phyloP scores from a whole-genome alignment of 805 yeast species.

The Candida piceae region DNA sequence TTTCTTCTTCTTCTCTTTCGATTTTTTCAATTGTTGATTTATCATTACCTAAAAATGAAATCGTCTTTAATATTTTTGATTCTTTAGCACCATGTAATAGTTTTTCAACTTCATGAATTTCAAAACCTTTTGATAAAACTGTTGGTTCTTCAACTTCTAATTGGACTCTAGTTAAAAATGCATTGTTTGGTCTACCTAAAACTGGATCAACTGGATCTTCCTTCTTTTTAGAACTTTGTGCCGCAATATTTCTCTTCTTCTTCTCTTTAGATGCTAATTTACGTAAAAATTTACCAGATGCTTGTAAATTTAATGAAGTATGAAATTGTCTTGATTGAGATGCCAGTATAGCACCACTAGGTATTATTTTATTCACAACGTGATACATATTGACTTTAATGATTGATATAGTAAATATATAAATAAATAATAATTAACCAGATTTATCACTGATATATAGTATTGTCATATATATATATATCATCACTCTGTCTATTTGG shows the following conservation, averaged over 20 bases:
- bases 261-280: conserved; percentile 7
- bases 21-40: conserved; percentile 17
- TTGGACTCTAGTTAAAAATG: conserved; percentile 62
- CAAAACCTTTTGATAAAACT: conserved; percentile 56
- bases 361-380: too few species aligned
- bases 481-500: too few species aligned
- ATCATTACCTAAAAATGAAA: conserved; percentile 18
- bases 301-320: conserved; percentile 5
- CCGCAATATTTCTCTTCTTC: conserved; percentile 16
- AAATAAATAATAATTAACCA: too few species aligned
- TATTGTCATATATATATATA: too few species aligned
- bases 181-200: conserved; percentile 61
- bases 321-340: conserved; percentile 8
- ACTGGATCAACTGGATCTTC: conserved; percentile 70
- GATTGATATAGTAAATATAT: too few species aligned
- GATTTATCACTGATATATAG: too few species aligned
- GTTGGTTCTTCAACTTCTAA: conserved; percentile 64
- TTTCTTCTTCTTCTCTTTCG: conserved; percentile 42
- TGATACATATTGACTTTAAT: too few species aligned
- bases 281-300: conserved; percentile 10
- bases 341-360: not conserved
- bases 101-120: conserved; percentile 64
- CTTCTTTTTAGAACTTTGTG: conserved; percentile 9
- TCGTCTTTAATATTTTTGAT: conserved; percentile 39
- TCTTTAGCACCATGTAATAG: conserved; percentile 74